These are phyloP conservation scores for Pelargonium australe DNA, from an alignment of 441 rosid species.

Conservation along the genomic window DNA sequence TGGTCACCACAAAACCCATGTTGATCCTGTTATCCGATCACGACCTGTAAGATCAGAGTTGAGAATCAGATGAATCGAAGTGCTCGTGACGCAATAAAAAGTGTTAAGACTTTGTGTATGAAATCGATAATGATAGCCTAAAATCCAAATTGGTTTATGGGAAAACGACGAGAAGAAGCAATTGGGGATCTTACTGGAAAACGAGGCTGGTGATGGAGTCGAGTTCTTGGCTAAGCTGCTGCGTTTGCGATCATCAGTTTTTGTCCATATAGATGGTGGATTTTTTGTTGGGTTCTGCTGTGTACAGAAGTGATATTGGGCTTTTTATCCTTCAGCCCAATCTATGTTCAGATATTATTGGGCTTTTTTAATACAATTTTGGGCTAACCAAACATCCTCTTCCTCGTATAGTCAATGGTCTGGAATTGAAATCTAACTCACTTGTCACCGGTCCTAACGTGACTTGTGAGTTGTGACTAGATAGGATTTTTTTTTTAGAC, in stretches of 20 bases:
- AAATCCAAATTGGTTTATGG: background rate
- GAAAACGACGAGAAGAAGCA: background rate
- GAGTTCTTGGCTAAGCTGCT: background rate
- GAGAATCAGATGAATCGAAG: background rate
- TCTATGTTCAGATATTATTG: too few relatives aligned
- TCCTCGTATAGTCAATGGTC: too few relatives aligned
- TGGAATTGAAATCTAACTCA: too few relatives aligned
- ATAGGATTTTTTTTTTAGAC: too few relatives aligned
- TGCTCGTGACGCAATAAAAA: background rate
- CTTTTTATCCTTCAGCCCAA: too few relatives aligned
- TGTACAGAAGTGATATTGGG: too few relatives aligned
- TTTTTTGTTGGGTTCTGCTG: background rate
- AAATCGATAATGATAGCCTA: background rate
- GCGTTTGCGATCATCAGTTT: background rate
- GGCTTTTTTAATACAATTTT: too few relatives aligned
- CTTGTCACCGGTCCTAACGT: too few relatives aligned
- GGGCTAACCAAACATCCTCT: too few relatives aligned
- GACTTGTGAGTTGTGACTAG: too few relatives aligned
- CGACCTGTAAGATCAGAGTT: background rate
- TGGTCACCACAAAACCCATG: conserved; percentile 90
- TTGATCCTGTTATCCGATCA: conserved; percentile 21
- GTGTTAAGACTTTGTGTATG: background rate
- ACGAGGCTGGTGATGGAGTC: background rate
- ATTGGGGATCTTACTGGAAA: background rate
- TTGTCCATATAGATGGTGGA: background rate